Base-by-base conservation (phyloP, 768 basidiomycete species). In the Chalciporus piperatus region DNA sequence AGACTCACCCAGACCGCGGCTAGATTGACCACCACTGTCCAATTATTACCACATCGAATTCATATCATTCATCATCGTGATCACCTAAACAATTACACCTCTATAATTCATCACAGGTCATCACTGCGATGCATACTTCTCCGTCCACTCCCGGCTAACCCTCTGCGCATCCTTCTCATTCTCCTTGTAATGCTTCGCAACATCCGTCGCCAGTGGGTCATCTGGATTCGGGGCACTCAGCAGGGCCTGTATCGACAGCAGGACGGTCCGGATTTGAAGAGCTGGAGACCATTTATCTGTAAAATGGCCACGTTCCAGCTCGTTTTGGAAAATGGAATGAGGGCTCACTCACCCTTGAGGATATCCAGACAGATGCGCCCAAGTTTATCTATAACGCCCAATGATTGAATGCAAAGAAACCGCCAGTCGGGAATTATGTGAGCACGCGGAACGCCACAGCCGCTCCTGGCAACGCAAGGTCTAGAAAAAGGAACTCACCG, bases 261-360 rank as follows among this genome's bases (percentile, higher is more conserved):
- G 77, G 45, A 99, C 97, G 2, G 97, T 99, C 59, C 97, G 87
- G 73, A 99, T 99, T 70, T 99, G 97, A 16, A 99, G 79, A 0
- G 97, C 97, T 17, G 97, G 97, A 10, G 94, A 97, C 97, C 97
- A 99, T 77, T 98, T 98, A 72, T 99, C 97, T 93, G 47, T 27
- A 39, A 33, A 37, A 23, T 3, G 22, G 6, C 25, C 42, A 33
- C 42, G 20, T 33, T 13, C 17, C 41, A 53, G 54, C 19, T 39
- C 33, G 23, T 28, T 10, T 3, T 11, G 2, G 19, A 44, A n/a
- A 23, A 41, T 23, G 35, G 8, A 32, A 48, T 32, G 14, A 42
- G 14, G 27, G 16, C 27, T 20, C 41, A 65, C 77, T 42, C 62
- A 88, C 92, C 92, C 80, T 99, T 99, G 64, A 99, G 75, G 63